Base-by-base conservation (phyloP, 2,329 filamentous ascomycete species). In the Phyllosticta citribraziliensis region DNA sequence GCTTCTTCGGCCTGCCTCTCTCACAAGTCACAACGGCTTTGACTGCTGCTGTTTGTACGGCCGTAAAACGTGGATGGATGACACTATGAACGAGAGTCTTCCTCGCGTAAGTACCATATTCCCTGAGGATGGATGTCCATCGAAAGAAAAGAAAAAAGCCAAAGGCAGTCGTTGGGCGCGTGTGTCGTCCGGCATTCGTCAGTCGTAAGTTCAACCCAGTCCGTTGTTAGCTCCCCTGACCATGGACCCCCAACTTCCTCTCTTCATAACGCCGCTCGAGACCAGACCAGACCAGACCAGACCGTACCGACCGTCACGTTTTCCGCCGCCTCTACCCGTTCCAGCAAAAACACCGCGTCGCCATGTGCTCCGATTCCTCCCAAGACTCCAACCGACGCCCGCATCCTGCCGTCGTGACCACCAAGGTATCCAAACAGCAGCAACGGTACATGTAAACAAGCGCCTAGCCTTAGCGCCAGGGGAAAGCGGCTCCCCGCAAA, bases 401-500 rank as follows among this genome's bases (percentile, higher is more conserved):
- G 40, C 40, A 47, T 47, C 40, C 40, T 47, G 17, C n/a, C 40
- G n/a, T 47, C 40, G 40, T 47, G 12, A n/a, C 40, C 17, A 47
- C n/a, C 40, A 47, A 47, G 40, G 40, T 47, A n/a, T 17, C 40
- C 40, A 47, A 30, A 47, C 40, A 47, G 40, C 40, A 47, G 40
- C 40, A 47, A 8, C n/a, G 40, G 40, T 47, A 47, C 40, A 47
- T 47, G 40, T 47, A 19, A 47, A 47, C 40, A 47, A 47, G 40
- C 5, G 17, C 14, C 40, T 47, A 47, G 14, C 40, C 17, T 12
- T 69, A 73, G 67, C 70, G 70, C 51, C 67, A 66, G 54, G 70
- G 66, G 59, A 74, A 70, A 55, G 70, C 65, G 9, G 66, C 65
- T 17, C 64, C 65, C 56, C 70, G 65, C 60, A 74, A 63, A 53